These are phyloP conservation scores for Amauroascus niger DNA, from an alignment of 2,329 filamentous ascomycete genomes.

Conservation along the genomic window DNA sequence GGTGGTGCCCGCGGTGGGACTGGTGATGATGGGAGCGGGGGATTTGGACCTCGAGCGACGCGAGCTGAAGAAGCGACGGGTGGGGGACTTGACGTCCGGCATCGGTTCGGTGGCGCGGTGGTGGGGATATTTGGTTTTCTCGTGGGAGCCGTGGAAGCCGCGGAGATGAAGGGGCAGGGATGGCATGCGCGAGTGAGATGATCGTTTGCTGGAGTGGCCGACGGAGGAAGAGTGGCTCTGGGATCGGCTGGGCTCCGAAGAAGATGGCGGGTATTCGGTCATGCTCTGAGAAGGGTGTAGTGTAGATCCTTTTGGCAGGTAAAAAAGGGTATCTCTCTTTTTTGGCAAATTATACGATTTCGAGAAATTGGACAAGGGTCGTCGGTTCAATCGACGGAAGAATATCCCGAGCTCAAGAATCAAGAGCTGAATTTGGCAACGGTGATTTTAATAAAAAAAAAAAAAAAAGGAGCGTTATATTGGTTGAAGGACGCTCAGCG, in stretches of 20 bases:
- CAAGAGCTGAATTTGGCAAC: neutral
- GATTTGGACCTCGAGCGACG: constrained; percentile 19
- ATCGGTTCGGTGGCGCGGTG: constrained; percentile 1
- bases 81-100: constrained; percentile 1
- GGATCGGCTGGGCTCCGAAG: neutral
- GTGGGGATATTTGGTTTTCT: neutral
- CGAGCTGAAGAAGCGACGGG: constrained; percentile 15
- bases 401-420: too few species aligned
- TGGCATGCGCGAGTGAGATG: neutral
- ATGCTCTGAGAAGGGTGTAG: too few species aligned
- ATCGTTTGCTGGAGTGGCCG: neutral
- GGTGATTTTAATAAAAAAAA: too few species aligned
- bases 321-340: too few species aligned
- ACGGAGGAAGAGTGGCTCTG: neutral
- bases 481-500: constrained; percentile 1
- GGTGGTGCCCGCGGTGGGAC: constrained; percentile 10
- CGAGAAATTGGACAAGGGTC: neutral
- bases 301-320: too few species aligned
- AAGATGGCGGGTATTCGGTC: neutral
- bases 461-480: neutral
- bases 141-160: constrained; percentile 3
- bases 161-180: constrained; percentile 1
- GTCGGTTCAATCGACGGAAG: constrained; percentile 3
- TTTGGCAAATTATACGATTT: too few species aligned
- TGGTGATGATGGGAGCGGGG: constrained; percentile 19